These are phyloP conservation scores for Primulina tabacum DNA, from an alignment of 257 asterid species.

Conservation along the genomic window DNA sequence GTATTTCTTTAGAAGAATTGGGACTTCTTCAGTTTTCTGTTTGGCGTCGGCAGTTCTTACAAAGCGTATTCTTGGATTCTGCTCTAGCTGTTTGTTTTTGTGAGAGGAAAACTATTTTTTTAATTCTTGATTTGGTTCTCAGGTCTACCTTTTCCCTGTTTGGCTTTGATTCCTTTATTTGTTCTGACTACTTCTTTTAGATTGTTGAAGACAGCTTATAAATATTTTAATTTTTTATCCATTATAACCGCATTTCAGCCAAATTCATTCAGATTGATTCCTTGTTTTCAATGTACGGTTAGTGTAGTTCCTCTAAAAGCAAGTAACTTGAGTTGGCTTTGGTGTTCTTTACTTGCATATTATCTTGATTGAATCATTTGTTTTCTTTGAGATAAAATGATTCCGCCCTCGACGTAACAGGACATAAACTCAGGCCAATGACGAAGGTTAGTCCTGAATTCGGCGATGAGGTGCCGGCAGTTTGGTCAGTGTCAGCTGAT, in stretches of 20 bases:
- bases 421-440: slow-evolving; percentile 41
- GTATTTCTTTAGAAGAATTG: background rate
- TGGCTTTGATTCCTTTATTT: background rate
- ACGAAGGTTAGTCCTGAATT: slow-evolving; percentile 86
- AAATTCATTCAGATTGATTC: background rate
- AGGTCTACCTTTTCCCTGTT: background rate
- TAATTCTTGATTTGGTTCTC: background rate
- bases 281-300: background rate
- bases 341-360: background rate
- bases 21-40: background rate
- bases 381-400: slow-evolving; percentile 1
- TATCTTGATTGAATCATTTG: background rate
- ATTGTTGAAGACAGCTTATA: background rate
- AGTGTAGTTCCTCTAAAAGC: background rate
- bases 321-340: background rate
- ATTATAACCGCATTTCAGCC: background rate
- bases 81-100: background rate
- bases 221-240: too few relatives aligned
- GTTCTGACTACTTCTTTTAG: background rate
- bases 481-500: slow-evolving; percentile 63
- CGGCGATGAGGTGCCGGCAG: slow-evolving; percentile 56
- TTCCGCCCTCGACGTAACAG: slow-evolving; percentile 24
- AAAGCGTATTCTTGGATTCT: background rate
- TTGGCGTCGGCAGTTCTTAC: background rate
- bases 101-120: background rate